Conservation (phyloP, 331 rosid species). For the Malus hybrid region DNA sequence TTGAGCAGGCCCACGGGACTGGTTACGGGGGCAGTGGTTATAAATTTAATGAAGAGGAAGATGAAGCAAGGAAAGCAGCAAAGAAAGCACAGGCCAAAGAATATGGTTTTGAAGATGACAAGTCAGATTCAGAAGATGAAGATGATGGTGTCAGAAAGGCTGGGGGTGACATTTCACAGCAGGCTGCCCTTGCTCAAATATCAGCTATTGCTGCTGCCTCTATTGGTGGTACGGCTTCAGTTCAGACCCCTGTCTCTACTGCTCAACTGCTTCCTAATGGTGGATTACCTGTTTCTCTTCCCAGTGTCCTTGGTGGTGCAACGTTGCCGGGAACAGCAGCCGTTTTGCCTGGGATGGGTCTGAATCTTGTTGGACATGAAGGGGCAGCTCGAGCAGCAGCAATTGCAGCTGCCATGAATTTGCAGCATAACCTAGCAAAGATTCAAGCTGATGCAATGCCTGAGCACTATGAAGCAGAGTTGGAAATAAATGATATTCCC, state of each 20-base stretch:
- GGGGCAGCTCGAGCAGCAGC: constrained; percentile 87
- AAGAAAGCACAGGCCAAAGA: constrained; percentile 98
- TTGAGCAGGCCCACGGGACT: constrained; percentile 86
- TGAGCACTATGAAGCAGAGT: constrained; percentile 87
- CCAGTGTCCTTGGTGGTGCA: constrained; percentile 44
- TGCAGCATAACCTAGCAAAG: constrained; percentile 83
- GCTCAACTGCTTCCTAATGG: constrained; percentile 53
- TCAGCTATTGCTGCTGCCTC: constrained; percentile 65
- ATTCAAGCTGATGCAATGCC: constrained; percentile 79
- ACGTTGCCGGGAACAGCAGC: constrained; percentile 31
- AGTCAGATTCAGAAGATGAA: constrained; percentile 94
- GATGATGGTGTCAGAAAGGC: constrained; percentile 90
- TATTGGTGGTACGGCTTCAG: constrained; percentile 36
- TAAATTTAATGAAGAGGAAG: constrained; percentile 95
- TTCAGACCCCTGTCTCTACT: constrained; percentile 47
- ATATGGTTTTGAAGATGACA: constrained; percentile 94
- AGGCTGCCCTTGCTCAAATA: constrained; percentile 71
- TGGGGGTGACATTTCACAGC: constrained; percentile 80
- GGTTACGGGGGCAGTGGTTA: constrained; percentile 98
- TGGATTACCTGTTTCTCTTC: constrained; percentile 58
- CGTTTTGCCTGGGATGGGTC: constrained; percentile 44
- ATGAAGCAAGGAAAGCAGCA: constrained; percentile 88
- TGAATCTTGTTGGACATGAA: constrained; percentile 45
- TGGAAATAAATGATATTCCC: constrained; percentile 94
- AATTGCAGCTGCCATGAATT: constrained; percentile 76